Evolutionary conservation across 257 asterid species (phyloP).

Genomic region (Solanum neorickii): DNA sequence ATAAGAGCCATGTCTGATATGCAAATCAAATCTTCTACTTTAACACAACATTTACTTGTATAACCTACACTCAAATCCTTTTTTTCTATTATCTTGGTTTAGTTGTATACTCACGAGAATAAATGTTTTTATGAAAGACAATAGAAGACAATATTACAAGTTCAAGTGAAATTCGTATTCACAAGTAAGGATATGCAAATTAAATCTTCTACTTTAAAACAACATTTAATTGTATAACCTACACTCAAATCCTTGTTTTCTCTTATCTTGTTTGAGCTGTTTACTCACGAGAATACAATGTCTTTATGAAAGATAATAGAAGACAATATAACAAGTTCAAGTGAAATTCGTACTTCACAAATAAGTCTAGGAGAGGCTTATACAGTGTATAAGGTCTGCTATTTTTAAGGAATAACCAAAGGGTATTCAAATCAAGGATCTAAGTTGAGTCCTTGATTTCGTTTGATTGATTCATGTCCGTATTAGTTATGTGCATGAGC

Average conservation of each 20-base stretch:
- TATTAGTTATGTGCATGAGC: neutral
- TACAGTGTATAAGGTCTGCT: neutral
- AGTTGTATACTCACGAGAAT: too few species aligned
- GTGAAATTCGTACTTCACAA: neutral
- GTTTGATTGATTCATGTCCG: neutral
- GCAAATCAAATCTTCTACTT: too few species aligned
- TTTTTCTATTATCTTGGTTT: too few species aligned
- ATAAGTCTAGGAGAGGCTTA: neutral
- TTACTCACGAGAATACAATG: too few species aligned
- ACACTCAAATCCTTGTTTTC: neutral
- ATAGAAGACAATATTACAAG: too few species aligned
- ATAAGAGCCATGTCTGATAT: neutral
- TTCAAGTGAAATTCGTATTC: too few species aligned
- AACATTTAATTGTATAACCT: neutral
- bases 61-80: too few species aligned
- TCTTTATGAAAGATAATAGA: neutral
- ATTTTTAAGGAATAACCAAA: neutral
- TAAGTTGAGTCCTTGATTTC: neutral
- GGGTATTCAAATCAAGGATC: neutral
- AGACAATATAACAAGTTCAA: neutral
- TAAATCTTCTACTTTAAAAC: neutral
- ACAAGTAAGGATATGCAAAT: neutral
- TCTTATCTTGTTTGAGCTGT: too few species aligned
- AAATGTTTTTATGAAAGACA: too few species aligned
- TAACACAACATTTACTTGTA: too few species aligned